phyloP scores from a whole-genome alignment of 2,329 filamentous ascomycete genomes.

The Chalara sp. region DNA sequence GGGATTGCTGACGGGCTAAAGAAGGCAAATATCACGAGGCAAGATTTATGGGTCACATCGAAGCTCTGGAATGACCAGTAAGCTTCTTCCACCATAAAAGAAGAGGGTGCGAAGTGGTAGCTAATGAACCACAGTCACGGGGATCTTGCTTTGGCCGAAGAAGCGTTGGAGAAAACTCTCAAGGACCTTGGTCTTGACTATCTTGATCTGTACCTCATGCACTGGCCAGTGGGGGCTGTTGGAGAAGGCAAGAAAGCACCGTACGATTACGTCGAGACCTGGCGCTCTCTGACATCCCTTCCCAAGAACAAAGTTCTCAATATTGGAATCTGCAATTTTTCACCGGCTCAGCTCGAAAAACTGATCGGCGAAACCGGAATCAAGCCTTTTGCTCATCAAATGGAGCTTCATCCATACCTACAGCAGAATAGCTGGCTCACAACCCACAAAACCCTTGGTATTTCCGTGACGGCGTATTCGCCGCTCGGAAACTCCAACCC shows the following conservation, averaged over 20 bases:
- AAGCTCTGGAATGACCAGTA: slow-evolving; percentile 18
- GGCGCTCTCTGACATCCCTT: slow-evolving; percentile 60
- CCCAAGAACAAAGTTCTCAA: slow-evolving; percentile 64
- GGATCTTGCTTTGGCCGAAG: slow-evolving; percentile 60
- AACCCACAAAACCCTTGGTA: slow-evolving; percentile 22
- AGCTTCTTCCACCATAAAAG: not conserved
- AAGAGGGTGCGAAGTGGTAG: no score
- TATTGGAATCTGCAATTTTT: slow-evolving; percentile 82
- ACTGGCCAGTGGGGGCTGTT: slow-evolving; percentile 50
- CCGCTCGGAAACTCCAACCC: slow-evolving; percentile 39
- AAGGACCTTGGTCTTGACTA: slow-evolving; percentile 55
- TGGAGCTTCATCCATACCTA: slow-evolving; percentile 74
- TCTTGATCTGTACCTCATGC: slow-evolving; percentile 64
- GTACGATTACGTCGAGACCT: slow-evolving; percentile 77
- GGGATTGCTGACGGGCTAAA: slow-evolving; percentile 11
- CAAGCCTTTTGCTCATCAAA: slow-evolving; percentile 66
- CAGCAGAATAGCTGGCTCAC: slow-evolving; percentile 40
- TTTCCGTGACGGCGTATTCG: slow-evolving; percentile 29
- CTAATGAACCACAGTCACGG: slow-evolving; percentile 12
- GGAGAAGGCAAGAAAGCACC: slow-evolving; percentile 31
- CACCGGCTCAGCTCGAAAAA: slow-evolving; percentile 30
- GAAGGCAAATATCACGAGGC: slow-evolving; percentile 8
- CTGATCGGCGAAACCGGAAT: slow-evolving; percentile 29
- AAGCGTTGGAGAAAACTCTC: slow-evolving; percentile 51
- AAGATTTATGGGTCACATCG: slow-evolving; percentile 19